These are phyloP conservation scores for Cryptococcus sp. DNA, from an alignment of 1,284 basidiomycete species.

Conservation along the genomic window DNA sequence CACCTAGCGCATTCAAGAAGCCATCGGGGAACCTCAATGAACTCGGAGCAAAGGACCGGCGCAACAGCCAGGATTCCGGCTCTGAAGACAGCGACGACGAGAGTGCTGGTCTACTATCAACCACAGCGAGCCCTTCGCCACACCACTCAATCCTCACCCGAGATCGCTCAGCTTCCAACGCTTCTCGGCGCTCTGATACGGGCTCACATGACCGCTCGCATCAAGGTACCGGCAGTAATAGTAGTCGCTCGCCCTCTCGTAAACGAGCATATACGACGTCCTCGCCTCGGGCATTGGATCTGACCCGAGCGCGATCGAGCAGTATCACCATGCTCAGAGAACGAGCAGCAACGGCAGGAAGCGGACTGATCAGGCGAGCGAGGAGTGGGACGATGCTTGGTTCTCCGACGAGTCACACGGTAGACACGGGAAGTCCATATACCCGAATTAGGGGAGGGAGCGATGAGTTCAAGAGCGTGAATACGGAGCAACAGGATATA, in stretches of 20 bases:
- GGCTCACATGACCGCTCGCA: background rate
- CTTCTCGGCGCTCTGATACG: conserved; percentile 2
- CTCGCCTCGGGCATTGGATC: background rate
- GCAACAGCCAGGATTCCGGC: conserved; percentile 7
- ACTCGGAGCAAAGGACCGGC: conserved; percentile 14
- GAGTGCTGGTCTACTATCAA: conserved; percentile 11
- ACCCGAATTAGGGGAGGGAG: too few species aligned
- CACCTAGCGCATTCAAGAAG: conserved; percentile 9
- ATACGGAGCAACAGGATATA: too few species aligned
- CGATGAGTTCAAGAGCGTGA: too few species aligned
- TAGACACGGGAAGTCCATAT: too few species aligned
- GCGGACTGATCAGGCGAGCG: conserved; percentile 19
- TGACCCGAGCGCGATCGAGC: conserved; percentile 15
- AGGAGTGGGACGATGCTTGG: conserved; percentile 24
- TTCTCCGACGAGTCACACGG: background rate
- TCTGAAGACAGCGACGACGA: conserved; percentile 15
- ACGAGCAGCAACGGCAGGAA: conserved; percentile 14
- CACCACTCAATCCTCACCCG: conserved; percentile 1
- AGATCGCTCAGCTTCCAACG: conserved; percentile 7
- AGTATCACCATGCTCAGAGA: conserved; percentile 18
- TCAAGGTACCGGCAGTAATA: background rate
- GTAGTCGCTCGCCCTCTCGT: conserved; percentile 6
- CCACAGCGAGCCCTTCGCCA: conserved; percentile 2
- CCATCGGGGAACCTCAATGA: conserved; percentile 7
- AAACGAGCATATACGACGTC: conserved; percentile 11